Conservation (phyloP, 1,284 basidiomycete genomes). For the Schizophyllum commune region DNA sequence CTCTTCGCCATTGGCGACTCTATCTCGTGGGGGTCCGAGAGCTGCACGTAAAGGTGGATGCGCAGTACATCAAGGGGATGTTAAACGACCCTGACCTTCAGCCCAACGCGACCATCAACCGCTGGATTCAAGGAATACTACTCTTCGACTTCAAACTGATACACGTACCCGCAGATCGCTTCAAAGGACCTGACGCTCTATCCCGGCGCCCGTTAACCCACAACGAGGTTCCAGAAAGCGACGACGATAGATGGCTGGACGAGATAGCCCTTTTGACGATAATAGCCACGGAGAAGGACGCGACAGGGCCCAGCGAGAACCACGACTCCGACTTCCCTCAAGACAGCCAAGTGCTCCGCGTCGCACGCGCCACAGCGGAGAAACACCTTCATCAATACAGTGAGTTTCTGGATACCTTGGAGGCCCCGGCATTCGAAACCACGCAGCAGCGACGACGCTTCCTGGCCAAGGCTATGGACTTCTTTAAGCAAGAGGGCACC, state of each 20-base stretch:
- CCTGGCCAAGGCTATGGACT: slow-evolving; percentile 1
- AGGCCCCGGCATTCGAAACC: slow-evolving; percentile 6
- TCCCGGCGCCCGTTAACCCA: too few species aligned
- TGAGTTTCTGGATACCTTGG: slow-evolving; percentile 12
- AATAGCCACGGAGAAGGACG: too few species aligned
- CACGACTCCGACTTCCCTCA: slow-evolving; percentile 9
- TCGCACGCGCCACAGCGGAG: slow-evolving; percentile 14
- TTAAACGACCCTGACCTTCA: slow-evolving; percentile 31
- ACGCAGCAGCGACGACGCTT: slow-evolving; percentile 7
- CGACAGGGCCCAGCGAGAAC: too few species aligned
- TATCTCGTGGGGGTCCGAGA: slow-evolving; percentile 26
- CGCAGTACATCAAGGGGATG: slow-evolving; percentile 35
- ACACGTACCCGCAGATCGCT: slow-evolving; percentile 23
- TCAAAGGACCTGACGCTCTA: slow-evolving; percentile 29
- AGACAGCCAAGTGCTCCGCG: slow-evolving; percentile 5
- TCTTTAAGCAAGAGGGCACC: neutral
- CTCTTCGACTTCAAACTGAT: slow-evolving; percentile 26
- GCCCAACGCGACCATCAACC: slow-evolving; percentile 27
- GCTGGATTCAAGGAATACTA: slow-evolving; percentile 32
- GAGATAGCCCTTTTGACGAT: neutral
- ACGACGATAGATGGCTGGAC: slow-evolving; percentile 12
- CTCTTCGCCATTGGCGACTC: slow-evolving; percentile 17
- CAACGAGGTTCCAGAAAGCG: too few species aligned
- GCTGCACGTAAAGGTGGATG: slow-evolving; percentile 32
- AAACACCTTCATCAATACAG: slow-evolving; percentile 8